Conservation (phyloP, 139 green algal genomes). For the Pedinophyceae sp. region DNA sequence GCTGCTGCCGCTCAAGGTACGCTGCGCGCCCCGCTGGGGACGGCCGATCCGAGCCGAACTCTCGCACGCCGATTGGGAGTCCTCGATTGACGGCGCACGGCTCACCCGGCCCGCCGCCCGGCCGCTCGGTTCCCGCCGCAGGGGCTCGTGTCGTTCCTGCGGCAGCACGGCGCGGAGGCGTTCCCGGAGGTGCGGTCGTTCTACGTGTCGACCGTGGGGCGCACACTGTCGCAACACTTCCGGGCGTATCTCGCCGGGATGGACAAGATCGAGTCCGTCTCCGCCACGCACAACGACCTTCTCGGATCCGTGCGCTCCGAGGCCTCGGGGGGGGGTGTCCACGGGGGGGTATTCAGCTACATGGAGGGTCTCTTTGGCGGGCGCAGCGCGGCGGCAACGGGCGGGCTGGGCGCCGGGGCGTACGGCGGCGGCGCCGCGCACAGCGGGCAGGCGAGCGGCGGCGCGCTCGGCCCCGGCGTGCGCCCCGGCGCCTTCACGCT, state of each 20-base stretch:
- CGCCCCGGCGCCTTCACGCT: conserved; percentile 55
- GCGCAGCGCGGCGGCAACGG: neutral
- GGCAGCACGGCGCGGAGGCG: neutral
- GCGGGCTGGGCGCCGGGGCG: neutral
- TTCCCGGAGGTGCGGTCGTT: conserved; percentile 33
- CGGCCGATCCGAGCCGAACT: no score
- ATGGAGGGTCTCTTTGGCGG: neutral
- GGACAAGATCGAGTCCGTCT: conserved; percentile 37
- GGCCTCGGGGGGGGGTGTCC: neutral
- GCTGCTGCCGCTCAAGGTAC: conserved; percentile 75
- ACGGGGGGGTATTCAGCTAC: neutral
- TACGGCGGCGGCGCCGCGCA: neutral
- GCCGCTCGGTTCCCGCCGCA: no score
- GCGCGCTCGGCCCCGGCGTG: no score
- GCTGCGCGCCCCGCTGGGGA: no score
- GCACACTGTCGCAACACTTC: conserved; percentile 71
- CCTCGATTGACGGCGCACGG: no score
- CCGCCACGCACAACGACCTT: conserved; percentile 27
- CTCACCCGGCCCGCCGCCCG: no score
- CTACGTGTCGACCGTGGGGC: conserved; percentile 63
- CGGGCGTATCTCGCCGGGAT: conserved; percentile 65
- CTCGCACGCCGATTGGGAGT: no score
- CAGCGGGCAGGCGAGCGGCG: conserved; percentile 5
- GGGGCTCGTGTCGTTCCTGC: conserved; percentile 59
- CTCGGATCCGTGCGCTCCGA: conserved; percentile 25